phyloP scores from a whole-genome alignment of 495 filamentous ascomycete genomes.

The Parmelia sp. region DNA sequence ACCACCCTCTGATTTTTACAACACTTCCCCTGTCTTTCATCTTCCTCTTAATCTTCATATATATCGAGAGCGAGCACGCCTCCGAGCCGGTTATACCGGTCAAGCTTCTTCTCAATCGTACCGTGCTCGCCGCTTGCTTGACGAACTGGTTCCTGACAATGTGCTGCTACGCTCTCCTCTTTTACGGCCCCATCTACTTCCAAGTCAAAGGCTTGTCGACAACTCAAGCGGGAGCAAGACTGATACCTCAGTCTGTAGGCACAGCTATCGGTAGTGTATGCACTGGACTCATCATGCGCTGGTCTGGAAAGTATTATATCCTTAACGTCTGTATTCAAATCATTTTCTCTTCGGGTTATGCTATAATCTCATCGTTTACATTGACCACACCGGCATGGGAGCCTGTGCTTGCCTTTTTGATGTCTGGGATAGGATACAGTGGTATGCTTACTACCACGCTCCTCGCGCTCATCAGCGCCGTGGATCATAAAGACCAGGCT shows the following conservation, averaged over 20 bases:
- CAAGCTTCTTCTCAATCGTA: slow-evolving; percentile 55
- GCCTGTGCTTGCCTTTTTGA: slow-evolving; percentile 51
- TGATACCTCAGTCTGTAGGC: slow-evolving; percentile 53
- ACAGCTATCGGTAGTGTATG: slow-evolving; percentile 54
- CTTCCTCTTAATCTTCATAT: slow-evolving; percentile 49
- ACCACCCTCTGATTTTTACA: slow-evolving; percentile 57
- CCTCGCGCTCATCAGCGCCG: slow-evolving; percentile 59
- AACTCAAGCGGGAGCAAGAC: slow-evolving; percentile 52
- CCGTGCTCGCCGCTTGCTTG: slow-evolving; percentile 57
- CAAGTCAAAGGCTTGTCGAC: slow-evolving; percentile 57
- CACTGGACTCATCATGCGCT: slow-evolving; percentile 57
- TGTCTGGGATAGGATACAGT: slow-evolving; percentile 58
- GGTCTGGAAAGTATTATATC: slow-evolving; percentile 54
- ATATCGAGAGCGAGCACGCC: slow-evolving; percentile 50
- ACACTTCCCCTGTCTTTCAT: slow-evolving; percentile 52
- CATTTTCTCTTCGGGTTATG: slow-evolving; percentile 39
- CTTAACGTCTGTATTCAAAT: slow-evolving; percentile 46
- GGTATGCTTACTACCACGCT: slow-evolving; percentile 62
- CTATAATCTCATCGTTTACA: slow-evolving; percentile 43
- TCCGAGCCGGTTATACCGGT: slow-evolving; percentile 67
- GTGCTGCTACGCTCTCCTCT: slow-evolving; percentile 40
- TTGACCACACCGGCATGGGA: slow-evolving; percentile 45
- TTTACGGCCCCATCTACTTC: slow-evolving; percentile 67
- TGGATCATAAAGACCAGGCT: slow-evolving; percentile 63
- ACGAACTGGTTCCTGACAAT: slow-evolving; percentile 52